A percentile compares a stretch with the other conserved stretches of the same genome.
Evolutionary conservation across 352 stramenopile species (phyloP).

Genomic region (Phytopythium vexans): DNA sequence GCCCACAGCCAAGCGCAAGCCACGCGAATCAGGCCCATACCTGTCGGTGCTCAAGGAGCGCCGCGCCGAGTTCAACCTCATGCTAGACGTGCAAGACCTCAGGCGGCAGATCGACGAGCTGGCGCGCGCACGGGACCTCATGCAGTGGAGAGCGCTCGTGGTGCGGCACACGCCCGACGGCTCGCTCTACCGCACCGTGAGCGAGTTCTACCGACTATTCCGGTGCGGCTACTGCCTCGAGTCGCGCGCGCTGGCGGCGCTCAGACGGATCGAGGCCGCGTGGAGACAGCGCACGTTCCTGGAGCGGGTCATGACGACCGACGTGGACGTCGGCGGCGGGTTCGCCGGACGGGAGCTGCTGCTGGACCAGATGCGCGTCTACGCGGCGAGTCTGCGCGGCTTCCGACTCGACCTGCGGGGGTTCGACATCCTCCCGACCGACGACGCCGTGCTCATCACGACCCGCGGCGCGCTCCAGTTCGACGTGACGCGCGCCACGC

Average conservation of each 20-base stretch:
- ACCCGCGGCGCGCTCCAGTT: conserved; percentile 6
- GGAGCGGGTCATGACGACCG: conserved; percentile 20
- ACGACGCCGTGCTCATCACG: conserved; percentile 16
- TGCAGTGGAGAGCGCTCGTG: conserved; percentile 13
- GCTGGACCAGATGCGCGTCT: conserved; percentile 33
- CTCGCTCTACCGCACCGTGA: conserved; percentile 21
- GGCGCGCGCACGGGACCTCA: conserved; percentile 17
- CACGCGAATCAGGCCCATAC: conserved; percentile 11
- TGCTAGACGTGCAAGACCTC: conserved; percentile 35
- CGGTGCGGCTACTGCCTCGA: conserved; percentile 8
- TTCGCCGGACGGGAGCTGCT: conserved; percentile 16
- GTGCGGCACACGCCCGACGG: conserved; percentile 16
- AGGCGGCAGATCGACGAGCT: conserved; percentile 33
- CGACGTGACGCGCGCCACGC: conserved; percentile 25
- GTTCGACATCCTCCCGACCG: conserved; percentile 24
- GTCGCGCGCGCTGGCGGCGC: too few relatives aligned
- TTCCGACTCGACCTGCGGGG: conserved; percentile 28
- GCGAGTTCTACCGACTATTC: conserved; percentile 26
- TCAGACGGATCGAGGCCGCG: too few relatives aligned
- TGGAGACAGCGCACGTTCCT: conserved; percentile 44
- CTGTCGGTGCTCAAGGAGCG: conserved; percentile 22
- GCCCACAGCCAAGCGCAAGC: too few relatives aligned
- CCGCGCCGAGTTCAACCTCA: conserved; percentile 26
- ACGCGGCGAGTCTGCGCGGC: conserved; percentile 28
- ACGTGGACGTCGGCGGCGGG: conserved; percentile 24